Evolutionary conservation across 1,139 yeast species (phyloP).

Genomic region (Saccharomyces hybrid): DNA sequence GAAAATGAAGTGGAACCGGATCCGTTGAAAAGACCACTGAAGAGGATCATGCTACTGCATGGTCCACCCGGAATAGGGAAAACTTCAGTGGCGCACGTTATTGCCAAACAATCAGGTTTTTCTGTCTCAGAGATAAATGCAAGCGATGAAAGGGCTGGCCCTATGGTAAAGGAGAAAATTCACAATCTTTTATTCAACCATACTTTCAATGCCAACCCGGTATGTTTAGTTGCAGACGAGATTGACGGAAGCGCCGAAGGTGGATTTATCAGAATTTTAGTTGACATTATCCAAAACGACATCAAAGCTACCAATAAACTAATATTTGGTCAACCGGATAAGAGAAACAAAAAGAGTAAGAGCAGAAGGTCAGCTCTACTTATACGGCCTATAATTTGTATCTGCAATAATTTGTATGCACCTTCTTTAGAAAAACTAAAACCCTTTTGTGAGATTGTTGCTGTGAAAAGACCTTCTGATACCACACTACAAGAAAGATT

Average conservation of each 20-base stretch:
- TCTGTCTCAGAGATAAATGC: conserved; percentile 82
- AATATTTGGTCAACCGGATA: conserved; percentile 12
- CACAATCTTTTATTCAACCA: conserved; percentile 61
- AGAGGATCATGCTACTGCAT: conserved; percentile 61
- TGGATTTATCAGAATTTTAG: conserved; percentile 66
- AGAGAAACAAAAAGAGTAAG: conserved; percentile 24
- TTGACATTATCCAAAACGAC: conserved; percentile 57
- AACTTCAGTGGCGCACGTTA: conserved; percentile 79
- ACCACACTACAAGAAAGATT: conserved; percentile 43
- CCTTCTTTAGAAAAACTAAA: conserved; percentile 66
- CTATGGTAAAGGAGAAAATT: conserved; percentile 51
- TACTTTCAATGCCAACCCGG: conserved; percentile 51
- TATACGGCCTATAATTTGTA: conserved; percentile 80
- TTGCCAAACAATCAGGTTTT: conserved; percentile 78
- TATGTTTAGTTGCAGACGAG: conserved; percentile 81
- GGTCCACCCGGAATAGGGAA: conserved; percentile 98
- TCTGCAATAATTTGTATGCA: conserved; percentile 81
- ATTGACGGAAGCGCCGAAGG: conserved; percentile 82
- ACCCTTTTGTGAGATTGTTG: conserved; percentile 61
- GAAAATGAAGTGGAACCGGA: conserved; percentile 33
- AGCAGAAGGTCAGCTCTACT: conserved; percentile 38
- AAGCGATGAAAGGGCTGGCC: conserved; percentile 69
- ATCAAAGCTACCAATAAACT: conserved; percentile 36
- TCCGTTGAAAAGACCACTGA: conserved; percentile 60
- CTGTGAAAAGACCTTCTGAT: conserved; percentile 54